Conservation (phyloP, 768 basidiomycete genomes). For the Porphyrellus cyaneotinctus region DNA sequence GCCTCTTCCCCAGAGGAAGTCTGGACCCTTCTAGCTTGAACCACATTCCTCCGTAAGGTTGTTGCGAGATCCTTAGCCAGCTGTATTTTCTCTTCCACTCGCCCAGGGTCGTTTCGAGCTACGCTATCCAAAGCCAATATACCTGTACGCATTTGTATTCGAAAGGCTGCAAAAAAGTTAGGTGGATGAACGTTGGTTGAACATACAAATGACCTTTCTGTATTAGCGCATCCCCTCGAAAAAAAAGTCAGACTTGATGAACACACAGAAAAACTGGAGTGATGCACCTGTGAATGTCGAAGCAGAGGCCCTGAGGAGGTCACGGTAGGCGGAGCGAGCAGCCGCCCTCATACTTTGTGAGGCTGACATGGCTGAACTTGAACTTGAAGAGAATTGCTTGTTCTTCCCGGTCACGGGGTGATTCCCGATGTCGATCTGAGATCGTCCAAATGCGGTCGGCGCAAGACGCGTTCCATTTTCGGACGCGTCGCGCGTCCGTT, state of each 20-base stretch:
- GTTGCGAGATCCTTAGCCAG: constrained; percentile 68
- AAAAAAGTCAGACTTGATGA: not conserved
- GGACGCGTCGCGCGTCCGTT: constrained; percentile 32
- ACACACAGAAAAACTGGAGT: not conserved
- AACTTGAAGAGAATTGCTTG: not conserved
- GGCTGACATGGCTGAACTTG: constrained; percentile 39
- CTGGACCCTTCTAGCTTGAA: constrained; percentile 62
- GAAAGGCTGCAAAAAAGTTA: constrained; percentile 54
- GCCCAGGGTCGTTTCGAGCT: constrained; percentile 41
- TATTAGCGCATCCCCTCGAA: constrained; percentile 53
- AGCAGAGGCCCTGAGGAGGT: constrained; percentile 62
- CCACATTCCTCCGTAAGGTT: constrained; percentile 77
- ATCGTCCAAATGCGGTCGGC: constrained; percentile 33
- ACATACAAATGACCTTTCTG: constrained; percentile 38
- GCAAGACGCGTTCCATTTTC: constrained; percentile 39
- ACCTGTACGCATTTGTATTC: constrained; percentile 61
- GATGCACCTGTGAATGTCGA: constrained; percentile 60
- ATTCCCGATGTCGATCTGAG: constrained; percentile 30
- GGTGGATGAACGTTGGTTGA: not conserved
- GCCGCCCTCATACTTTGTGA: constrained; percentile 55
- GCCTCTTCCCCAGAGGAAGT: constrained; percentile 38
- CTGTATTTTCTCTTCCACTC: constrained; percentile 51
- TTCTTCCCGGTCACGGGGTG: constrained; percentile 7
- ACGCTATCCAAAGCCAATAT: constrained; percentile 37
- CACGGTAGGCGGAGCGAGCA: constrained; percentile 72